Evolutionary conservation across 331 rosid species (phyloP), one percentile per base, ranked within the genome.

Genomic region (Rhamnella rubrinervis): DNA sequence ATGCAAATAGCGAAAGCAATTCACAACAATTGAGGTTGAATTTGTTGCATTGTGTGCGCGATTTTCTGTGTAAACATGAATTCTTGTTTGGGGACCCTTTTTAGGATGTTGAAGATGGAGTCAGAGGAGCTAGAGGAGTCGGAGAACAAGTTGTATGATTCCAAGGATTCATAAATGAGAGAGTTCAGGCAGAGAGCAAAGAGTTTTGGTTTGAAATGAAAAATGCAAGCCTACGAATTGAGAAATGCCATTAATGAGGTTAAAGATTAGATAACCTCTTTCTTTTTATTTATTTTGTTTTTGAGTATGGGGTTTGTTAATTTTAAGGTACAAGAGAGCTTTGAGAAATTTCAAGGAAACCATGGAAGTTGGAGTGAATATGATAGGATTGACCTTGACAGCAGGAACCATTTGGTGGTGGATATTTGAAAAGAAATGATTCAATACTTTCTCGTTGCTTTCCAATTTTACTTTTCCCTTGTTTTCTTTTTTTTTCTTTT

Each of bases 321-420:
- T 21, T 80, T 78, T 76, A 85, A 88, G 92, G 39, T 85, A 55
- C 83, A 70, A 68, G 79, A 81, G 4, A 84, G 72, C 71, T 81
- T 86, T 69, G 57, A 44, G 65, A 78, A 82, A 53, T 81, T 84
- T 25, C 86, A 87, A 61, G 81, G 81, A 50, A 75, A 82, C 84
- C 74, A 72, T 55, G 69, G 56, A 35, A 55, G 73, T 61, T 72
- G 75, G 1, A 39, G 71, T 53, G 77, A 81, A 23, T 23, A 23
- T 23, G 23, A 23, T 23, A 13, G 98, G 98, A 66, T 82, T 93
- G 84, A 93, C 98, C 66, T 80, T 93, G 85, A 91, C 97, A 14
- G 97, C 98, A 39, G 97, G 98, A 68, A 81, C 91, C 67, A 67
- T 93, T 70, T 93, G 96, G 96, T 72, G 91, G 98, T 93, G 82